A percentile compares a stretch with the other conserved stretches of the same genome.
Conservation (phyloP, 1,139 yeast genomes). For the Blastobotrys serpentis region DNA sequence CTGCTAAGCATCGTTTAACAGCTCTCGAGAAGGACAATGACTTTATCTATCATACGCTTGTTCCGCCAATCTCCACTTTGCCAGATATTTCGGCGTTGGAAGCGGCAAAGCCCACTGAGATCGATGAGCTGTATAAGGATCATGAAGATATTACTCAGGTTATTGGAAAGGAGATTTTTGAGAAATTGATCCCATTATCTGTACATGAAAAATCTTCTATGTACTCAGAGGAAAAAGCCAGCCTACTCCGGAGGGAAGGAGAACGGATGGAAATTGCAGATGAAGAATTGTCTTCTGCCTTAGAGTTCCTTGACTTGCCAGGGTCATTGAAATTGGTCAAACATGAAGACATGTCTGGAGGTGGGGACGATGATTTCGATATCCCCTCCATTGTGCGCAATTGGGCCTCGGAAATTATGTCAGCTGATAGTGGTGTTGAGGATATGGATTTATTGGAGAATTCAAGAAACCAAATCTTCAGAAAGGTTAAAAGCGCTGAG, state of each 20-base stretch:
- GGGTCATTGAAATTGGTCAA: slow-evolving; percentile 58
- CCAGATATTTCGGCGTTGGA: slow-evolving; percentile 69
- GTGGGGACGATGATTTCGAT: slow-evolving; percentile 24
- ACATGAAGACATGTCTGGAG: slow-evolving; percentile 18
- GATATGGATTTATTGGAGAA: slow-evolving; percentile 22
- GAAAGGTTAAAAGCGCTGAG: slow-evolving; percentile 45
- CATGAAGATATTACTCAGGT: slow-evolving; percentile 50
- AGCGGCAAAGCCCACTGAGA: slow-evolving; percentile 65
- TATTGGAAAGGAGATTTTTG: slow-evolving; percentile 58
- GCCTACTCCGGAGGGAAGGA: slow-evolving; percentile 66
- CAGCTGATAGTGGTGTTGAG: slow-evolving; percentile 8
- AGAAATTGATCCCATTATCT: slow-evolving; percentile 77
- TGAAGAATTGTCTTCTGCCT: slow-evolving; percentile 71
- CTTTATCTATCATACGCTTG: slow-evolving; percentile 74
- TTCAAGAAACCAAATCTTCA: slow-evolving; percentile 23
- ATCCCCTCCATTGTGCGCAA: slow-evolving; percentile 34
- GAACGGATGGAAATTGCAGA: slow-evolving; percentile 78
- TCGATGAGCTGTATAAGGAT: slow-evolving; percentile 52
- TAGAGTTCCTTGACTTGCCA: slow-evolving; percentile 80
- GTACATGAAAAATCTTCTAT: slow-evolving; percentile 84
- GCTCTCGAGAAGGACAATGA: slow-evolving; percentile 79
- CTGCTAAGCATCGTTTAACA: slow-evolving; percentile 46
- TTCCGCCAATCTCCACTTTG: slow-evolving; percentile 61
- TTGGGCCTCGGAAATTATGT: slow-evolving; percentile 37
- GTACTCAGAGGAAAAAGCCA: slow-evolving; percentile 88